Conservation (phyloP, 768 basidiomycete genomes). For the Panellus pusillus region DNA sequence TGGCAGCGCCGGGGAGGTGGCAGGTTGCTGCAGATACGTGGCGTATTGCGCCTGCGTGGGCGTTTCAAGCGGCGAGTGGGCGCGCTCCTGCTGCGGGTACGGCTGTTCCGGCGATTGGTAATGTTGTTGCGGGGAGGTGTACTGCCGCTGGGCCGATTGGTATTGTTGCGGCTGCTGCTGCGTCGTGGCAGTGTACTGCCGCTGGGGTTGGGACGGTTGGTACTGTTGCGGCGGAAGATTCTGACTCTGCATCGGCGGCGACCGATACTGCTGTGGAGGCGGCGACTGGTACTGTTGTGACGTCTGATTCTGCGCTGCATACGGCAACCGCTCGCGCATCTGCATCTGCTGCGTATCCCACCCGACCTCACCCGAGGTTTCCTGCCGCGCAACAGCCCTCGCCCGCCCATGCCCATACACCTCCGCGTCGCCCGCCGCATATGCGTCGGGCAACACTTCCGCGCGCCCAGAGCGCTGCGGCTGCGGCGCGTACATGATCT, state of each 20-base stretch:
- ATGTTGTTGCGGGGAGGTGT: neutral
- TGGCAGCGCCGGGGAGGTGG: neutral
- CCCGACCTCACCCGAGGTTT: slow-evolving; percentile 33
- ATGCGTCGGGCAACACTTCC: slow-evolving; percentile 8
- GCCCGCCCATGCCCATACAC: slow-evolving; percentile 15
- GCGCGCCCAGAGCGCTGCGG: slow-evolving; percentile 33
- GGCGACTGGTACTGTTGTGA: neutral
- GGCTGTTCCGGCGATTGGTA: neutral
- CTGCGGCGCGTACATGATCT: slow-evolving; percentile 47
- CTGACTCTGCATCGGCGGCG: neutral
- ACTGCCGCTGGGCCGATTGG: neutral
- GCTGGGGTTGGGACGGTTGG: neutral
- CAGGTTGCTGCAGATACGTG: neutral
- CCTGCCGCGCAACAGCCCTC: slow-evolving; percentile 6
- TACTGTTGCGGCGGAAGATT: neutral
- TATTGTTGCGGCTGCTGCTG: neutral
- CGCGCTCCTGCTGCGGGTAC: too few species aligned
- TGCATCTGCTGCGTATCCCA: slow-evolving; percentile 30
- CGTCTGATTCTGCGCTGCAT: neutral
- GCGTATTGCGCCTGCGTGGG: slow-evolving; percentile 23
- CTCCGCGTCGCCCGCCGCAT: slow-evolving; percentile 16
- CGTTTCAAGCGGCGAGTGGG: neutral
- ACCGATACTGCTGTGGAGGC: slow-evolving; percentile 1
- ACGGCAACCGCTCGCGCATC: slow-evolving; percentile 9
- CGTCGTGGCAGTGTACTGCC: neutral